Percentiles rank a stretch among this genome's conserved stretches.
phyloP scores from a whole-genome alignment of 2,329 filamentous ascomycete species.

The Pyricularia pennisetigena region DNA sequence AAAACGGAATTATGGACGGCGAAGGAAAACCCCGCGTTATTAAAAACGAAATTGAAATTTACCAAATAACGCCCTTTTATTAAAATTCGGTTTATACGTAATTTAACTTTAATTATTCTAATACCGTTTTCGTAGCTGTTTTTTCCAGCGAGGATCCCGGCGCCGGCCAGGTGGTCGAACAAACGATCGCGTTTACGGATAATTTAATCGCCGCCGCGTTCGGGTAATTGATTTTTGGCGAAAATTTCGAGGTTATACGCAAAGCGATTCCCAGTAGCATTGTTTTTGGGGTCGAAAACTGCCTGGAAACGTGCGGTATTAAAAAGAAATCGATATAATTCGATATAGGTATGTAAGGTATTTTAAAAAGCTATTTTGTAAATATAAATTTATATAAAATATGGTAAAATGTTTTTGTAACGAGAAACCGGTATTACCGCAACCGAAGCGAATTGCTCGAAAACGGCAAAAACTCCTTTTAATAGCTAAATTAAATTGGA shows the following conservation, averaged over 20 bases:
- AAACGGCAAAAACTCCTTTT: neutral
- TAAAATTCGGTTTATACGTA: constrained; percentile 45
- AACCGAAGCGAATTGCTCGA: neutral
- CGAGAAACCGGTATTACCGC: neutral
- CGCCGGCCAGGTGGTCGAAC: constrained; percentile 38
- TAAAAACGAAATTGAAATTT: constrained; percentile 24
- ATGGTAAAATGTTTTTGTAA: neutral
- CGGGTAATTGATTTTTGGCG: constrained; percentile 33
- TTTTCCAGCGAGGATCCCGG: constrained; percentile 42
- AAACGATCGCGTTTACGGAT: constrained; percentile 34
- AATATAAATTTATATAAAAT: neutral
- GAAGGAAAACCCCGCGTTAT: constrained; percentile 24
- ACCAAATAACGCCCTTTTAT: constrained; percentile 44
- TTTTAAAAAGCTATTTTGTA: neutral
- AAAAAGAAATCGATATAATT: neutral
- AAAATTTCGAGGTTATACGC: constrained; percentile 15
- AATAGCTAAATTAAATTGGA: neutral
- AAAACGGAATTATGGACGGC: constrained; percentile 35
- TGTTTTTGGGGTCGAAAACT: constrained; percentile 10
- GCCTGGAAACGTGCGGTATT: constrained; percentile 8
- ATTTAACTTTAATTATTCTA: constrained; percentile 43
- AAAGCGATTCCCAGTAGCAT: constrained; percentile 10
- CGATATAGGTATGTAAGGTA: neutral
- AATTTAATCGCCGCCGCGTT: constrained; percentile 36
- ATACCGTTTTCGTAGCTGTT: constrained; percentile 37